Evolutionary conservation across 345 rosid genomes (phyloP), one percentile per base, ranked within the genome.

Genomic region (Lenwebbia sp.): DNA sequence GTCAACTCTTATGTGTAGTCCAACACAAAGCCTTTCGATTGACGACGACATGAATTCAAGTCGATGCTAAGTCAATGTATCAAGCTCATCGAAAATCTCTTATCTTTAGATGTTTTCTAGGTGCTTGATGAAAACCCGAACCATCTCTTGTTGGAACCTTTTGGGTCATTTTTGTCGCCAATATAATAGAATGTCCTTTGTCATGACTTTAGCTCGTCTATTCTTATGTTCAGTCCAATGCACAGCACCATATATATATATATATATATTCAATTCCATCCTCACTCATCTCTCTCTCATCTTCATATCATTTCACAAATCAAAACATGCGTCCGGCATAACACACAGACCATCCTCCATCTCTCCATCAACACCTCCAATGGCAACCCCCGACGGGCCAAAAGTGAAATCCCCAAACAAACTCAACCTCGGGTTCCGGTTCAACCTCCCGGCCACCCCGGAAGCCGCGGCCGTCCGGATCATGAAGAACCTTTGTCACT

Each of bases 381-480:
- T 37, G 82, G 86, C 33, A 52, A 85, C 17, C 6, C 62, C 26
- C 82, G 60, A 40, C 5, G 40, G 33, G 47, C 54, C 28, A 5
- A 15, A 49, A 33, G 11, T 5, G 56, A 22, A 15, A 49, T 13
- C 58, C n/a, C 82, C 4, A 17, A 10, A 41, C 62, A 82, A 6
- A 12, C 51, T 54, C 14, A 4, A 19, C 4, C 23, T 86, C 6
- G 28, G 50, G 4, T 89, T 84, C 58, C 88, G 86, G 1, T 58
- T 85, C 17, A 19, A 54, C 49, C 28, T 82, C 49, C 91, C 86
- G 60, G 19, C 88, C 22, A 85, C 76, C 44, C 55, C 87, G 2
- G 91, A 88, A 44, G 87, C 65, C 0, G 86, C 86, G 2, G 86
- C 89, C 7, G 30, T 53, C 51, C 62, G 90, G 56, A 85, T 85